phyloP scores from a whole-genome alignment of 2,329 filamentous ascomycete genomes.

The Dichotomopilus funicola region DNA sequence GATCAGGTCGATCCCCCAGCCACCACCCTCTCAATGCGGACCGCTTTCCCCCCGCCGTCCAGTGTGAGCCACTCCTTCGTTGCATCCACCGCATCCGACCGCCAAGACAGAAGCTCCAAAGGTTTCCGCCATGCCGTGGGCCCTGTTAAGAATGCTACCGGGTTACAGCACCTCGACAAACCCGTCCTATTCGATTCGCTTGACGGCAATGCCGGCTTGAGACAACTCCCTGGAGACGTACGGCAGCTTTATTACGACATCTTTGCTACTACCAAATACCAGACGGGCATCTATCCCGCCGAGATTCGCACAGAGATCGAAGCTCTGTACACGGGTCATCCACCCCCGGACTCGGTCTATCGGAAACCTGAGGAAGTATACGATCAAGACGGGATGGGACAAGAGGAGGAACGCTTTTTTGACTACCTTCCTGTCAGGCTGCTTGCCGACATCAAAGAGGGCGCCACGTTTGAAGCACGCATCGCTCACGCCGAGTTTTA shows the following conservation, averaged over 20 bases:
- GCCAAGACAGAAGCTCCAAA: slow-evolving; percentile 6
- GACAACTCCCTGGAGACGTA: slow-evolving; percentile 4
- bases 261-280: neutral
- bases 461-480: neutral
- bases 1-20: slow-evolving; percentile 1
- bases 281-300: slow-evolving; percentile 7
- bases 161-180: slow-evolving; percentile 6
- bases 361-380: slow-evolving; percentile 7
- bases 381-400: neutral
- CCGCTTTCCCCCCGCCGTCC: neutral
- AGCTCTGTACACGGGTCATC: neutral
- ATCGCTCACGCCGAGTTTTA: slow-evolving; percentile 11
- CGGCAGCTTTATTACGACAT: slow-evolving; percentile 6
- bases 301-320: slow-evolving; percentile 10
- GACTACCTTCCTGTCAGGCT: slow-evolving; percentile 11
- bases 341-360: slow-evolving; percentile 1
- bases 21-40: slow-evolving; percentile 3
- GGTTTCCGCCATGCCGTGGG: slow-evolving; percentile 4
- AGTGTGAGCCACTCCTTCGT: slow-evolving; percentile 4
- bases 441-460: slow-evolving; percentile 1
- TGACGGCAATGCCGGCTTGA: slow-evolving; percentile 1
- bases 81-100: slow-evolving; percentile 1
- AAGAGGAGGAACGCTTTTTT: slow-evolving; percentile 5
- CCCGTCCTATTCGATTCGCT: slow-evolving; percentile 8
- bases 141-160: slow-evolving; percentile 7